A percentile compares a stretch with the other conserved stretches of the same genome.
Conservation (phyloP, 768 basidiomycete species). For the Cytidiella melzeri region DNA sequence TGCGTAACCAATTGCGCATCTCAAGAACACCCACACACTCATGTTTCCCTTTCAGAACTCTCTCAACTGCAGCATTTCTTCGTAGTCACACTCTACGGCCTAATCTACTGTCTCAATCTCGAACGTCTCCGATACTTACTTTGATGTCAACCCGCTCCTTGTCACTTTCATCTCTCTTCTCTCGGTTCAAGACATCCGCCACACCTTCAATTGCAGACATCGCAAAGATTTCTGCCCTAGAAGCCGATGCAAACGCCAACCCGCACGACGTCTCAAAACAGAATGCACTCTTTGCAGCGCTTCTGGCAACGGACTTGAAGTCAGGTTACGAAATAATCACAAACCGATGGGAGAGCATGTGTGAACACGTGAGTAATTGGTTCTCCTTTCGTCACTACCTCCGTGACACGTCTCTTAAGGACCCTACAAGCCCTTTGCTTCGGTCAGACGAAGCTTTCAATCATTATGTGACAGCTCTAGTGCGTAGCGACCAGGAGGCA, state of each 20-base stretch:
- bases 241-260: conserved; percentile 70
- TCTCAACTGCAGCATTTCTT: not conserved
- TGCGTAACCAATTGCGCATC: not conserved
- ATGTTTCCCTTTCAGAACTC: not conserved
- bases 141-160: conserved; percentile 11
- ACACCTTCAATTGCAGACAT: conserved; percentile 60
- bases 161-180: conserved; percentile 26
- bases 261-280: conserved; percentile 68
- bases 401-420: conserved; percentile 35
- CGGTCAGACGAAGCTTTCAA: conserved; percentile 69
- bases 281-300: conserved; percentile 59
- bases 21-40: not conserved
- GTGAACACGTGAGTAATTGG: conserved; percentile 71
- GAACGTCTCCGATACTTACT: not conserved
- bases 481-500: conserved; percentile 48
- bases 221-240: conserved; percentile 64
- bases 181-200: conserved; percentile 34
- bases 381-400: not conserved
- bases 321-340: conserved; percentile 69
- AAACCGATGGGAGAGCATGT: conserved; percentile 77
- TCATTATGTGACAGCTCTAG: conserved; percentile 64
- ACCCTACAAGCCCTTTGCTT: conserved; percentile 62
- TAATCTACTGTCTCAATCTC: not conserved
- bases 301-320: conserved; percentile 57
- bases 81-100: not conserved